Evolutionary conservation across 164 flowering plant species (phyloP).

Genomic region (Taxillus chinensis): DNA sequence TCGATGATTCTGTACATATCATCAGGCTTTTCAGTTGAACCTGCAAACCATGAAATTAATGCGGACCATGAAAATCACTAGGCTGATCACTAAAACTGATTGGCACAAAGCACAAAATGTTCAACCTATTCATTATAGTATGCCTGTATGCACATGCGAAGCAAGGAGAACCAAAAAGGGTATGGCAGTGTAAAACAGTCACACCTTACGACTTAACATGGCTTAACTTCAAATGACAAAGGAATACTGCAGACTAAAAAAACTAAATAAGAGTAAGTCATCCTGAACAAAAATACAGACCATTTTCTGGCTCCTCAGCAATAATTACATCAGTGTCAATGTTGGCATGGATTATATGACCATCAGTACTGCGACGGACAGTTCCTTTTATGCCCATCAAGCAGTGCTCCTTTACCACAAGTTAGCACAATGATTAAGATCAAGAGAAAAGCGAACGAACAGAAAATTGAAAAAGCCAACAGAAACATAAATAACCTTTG

Average conservation of each 20-base stretch:
- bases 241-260: too few species aligned
- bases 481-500: conserved; percentile 53
- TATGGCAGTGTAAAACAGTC: too few species aligned
- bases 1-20: conserved; percentile 93
- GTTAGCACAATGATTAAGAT: conserved; percentile 8
- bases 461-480: not conserved
- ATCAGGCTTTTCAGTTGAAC: conserved; percentile 93
- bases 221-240: too few species aligned
- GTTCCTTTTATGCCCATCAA: conserved; percentile 99
- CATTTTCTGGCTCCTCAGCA: conserved; percentile 96
- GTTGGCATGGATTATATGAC: conserved; percentile 99
- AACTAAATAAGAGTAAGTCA: too few species aligned
- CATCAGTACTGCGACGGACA: conserved; percentile 97
- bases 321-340: conserved; percentile 97
- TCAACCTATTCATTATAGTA: too few species aligned
- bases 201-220: too few species aligned
- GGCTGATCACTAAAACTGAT: too few species aligned
- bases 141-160: too few species aligned
- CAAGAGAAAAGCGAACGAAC: not conserved
- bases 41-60: conserved; percentile 22
- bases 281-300: conserved; percentile 32
- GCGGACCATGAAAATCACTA: too few species aligned
- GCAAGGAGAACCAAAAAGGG: too few species aligned
- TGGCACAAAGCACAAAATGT: too few species aligned
- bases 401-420: conserved; percentile 78